These are phyloP conservation scores for Cyamopsis tetragonoloba DNA, from an alignment of 306 rosid genomes.

Conservation along the genomic window DNA sequence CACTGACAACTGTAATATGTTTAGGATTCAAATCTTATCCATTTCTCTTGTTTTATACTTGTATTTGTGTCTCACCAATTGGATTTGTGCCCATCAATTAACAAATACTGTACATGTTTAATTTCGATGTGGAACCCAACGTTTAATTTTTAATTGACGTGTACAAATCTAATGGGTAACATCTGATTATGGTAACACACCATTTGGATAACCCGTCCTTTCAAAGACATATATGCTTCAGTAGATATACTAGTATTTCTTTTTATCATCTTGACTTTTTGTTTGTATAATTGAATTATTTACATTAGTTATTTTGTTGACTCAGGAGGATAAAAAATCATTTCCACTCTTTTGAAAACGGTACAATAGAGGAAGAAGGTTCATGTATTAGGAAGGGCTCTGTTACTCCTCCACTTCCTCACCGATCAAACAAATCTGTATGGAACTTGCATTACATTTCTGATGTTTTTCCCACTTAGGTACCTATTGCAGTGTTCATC, in stretches of 20 bases:
- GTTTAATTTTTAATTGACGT: no score
- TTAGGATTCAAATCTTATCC: no score
- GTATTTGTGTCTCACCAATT: no score
- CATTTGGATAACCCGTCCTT: neutral
- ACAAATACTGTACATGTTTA: no score
- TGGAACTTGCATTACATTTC: slow-evolving; percentile 12
- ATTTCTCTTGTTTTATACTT: no score
- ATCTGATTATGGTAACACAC: no score
- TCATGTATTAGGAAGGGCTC: slow-evolving; percentile 56
- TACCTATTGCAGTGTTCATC: slow-evolving; percentile 76
- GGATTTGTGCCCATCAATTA: no score
- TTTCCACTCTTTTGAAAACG: slow-evolving; percentile 54
- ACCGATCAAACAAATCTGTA: neutral
- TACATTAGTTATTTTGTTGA: slow-evolving; percentile 28
- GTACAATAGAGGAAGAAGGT: slow-evolving; percentile 61
- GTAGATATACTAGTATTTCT: no score
- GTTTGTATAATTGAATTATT: neutral
- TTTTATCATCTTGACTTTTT: neutral
- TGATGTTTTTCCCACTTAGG: slow-evolving; percentile 38
- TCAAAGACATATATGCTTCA: neutral
- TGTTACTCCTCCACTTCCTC: neutral
- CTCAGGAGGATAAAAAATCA: slow-evolving; percentile 40
- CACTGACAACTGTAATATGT: neutral
- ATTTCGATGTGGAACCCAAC: no score
- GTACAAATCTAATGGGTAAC: no score